Percentiles rank a stretch among this genome's conserved stretches.
Conservation (phyloP, 2,329 filamentous ascomycete genomes). For the Xylariaceae sp. region DNA sequence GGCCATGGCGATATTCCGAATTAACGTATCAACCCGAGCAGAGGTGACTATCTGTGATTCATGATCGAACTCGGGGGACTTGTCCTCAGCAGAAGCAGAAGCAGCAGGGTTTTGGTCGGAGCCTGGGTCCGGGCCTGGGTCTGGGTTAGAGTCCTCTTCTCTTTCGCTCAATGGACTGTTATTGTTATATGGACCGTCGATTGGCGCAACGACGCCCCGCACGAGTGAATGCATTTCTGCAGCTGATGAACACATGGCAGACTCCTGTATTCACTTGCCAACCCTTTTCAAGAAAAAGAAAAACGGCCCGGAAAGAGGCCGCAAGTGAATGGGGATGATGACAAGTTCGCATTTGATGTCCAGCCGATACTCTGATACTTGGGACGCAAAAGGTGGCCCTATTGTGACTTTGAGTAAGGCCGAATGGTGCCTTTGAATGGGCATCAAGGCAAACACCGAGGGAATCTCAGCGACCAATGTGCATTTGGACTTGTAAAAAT, state of each 20-base stretch:
- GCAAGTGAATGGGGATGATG: too few species aligned
- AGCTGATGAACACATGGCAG: background rate
- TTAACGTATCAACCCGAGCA: background rate
- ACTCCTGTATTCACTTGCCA: background rate
- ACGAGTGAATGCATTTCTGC: conserved; percentile 4
- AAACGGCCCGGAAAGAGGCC: too few species aligned
- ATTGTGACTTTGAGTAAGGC: background rate
- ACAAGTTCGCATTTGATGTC: too few species aligned
- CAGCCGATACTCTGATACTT: too few species aligned
- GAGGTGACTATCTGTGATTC: background rate
- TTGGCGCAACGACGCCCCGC: background rate
- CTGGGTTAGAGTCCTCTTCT: conserved; percentile 5
- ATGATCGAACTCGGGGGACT: background rate
- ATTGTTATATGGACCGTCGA: background rate
- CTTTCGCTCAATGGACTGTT: conserved; percentile 4
- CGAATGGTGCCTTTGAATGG: background rate
- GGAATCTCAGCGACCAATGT: background rate
- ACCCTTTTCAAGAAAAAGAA: too few species aligned
- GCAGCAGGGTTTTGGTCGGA: too few species aligned
- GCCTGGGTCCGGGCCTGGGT: too few species aligned
- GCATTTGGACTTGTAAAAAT: background rate
- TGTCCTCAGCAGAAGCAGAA: background rate
- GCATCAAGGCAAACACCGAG: background rate
- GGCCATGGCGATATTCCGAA: background rate
- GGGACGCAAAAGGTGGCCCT: too few species aligned